Evolutionary conservation across 768 basidiomycete species (phyloP), one percentile per base, ranked within the genome.

Genomic region (Russula virescens): DNA sequence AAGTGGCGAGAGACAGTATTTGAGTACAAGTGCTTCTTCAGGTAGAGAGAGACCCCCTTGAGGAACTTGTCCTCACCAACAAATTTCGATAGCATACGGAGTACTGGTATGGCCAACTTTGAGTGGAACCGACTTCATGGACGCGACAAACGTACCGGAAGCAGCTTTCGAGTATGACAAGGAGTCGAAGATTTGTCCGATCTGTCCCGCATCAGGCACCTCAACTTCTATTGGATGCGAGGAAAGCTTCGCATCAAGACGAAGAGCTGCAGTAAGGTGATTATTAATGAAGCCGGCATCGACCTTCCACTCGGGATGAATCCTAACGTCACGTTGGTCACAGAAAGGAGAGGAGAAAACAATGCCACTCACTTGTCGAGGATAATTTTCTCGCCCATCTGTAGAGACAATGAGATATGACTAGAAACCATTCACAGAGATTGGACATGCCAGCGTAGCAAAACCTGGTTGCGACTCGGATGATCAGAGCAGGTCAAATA

Each of bases 161-260:
- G 84, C 88, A 56, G 87, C 88, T 74, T 91, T 95, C 46, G 88
- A 85, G 73, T 95, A 96, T 3, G 88, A 91, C 55, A 97, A 77
- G 5, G 83, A 81, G 70, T 96, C 94, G 70, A 97, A 96, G 62
- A 96, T 93, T 85, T 95, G 72, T n/a, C 48, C 45, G 34, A 66
- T 91, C 68, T 87, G 81, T 69, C 89, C 88, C 9, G 91, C 88
- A 71, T 95, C 91, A 0, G 87, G 89, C 71, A 89, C 92, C 16
- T 88, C 86, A 28, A 96, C 91, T 72, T 98, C 92, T 68, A 98
- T 89, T 1, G 96, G 90, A 72, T 98, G 95, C 13, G 91, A 93
- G 23, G 91, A 92, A 10, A 85, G 75, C 70, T 92, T 91, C 2
- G 92, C 82, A 70, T 98, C 96, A 51, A 96, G 81, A 38, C 76